Base-by-base conservation (phyloP, 306 rosid genomes). In the Pachyrhizus erosus region DNA sequence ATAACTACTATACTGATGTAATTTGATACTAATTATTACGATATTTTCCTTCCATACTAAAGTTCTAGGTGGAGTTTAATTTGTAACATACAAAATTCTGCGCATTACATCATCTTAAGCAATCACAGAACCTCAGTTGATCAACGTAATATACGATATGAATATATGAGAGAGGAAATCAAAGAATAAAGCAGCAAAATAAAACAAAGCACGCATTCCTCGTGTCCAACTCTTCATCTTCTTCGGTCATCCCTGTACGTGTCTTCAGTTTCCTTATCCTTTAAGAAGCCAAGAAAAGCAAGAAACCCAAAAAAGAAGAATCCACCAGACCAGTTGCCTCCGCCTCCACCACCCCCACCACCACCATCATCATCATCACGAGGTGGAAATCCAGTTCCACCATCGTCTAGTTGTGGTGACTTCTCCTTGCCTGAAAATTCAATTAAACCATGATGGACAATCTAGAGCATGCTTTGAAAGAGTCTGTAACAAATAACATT, bases 271-370 rank as follows among this genome's bases (percentile, higher is more conserved):
- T 96, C 99, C 87, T 84, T 94, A 78, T 96, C 99, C 86, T 92
- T 96, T 67, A 96, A 23, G 80, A 96, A 88, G 75, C 99, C 97
- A 40, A 96, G 89, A 82, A 96, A 94, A 62, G 97, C 94, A 62
- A 96, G 98, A 87, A 96, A 96, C 8, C 99, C 98, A 27, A 96
- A 96, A 82, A 96, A 94, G 91, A 93, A 93, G 80, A 96, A 96
- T 27, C 99, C 99, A 24, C 99, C 98, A 0, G 97, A 92, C 92
- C 92, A 96, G 78, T 91, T 91, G 83, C 99, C 99, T 21, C 99
- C 98, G 0, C 99, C 98, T 2, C 99, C 98, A 0, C 97, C 99
- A 1, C 99, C 99, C 0, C 99, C 99, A 0, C 99, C 99, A 0
- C 97, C 99, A 0, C 98, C 98, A 51, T 78, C 98, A 7, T 83